These are phyloP conservation scores for Phylloporus scabripes DNA, from an alignment of 768 basidiomycete genomes.

Conservation along the genomic window DNA sequence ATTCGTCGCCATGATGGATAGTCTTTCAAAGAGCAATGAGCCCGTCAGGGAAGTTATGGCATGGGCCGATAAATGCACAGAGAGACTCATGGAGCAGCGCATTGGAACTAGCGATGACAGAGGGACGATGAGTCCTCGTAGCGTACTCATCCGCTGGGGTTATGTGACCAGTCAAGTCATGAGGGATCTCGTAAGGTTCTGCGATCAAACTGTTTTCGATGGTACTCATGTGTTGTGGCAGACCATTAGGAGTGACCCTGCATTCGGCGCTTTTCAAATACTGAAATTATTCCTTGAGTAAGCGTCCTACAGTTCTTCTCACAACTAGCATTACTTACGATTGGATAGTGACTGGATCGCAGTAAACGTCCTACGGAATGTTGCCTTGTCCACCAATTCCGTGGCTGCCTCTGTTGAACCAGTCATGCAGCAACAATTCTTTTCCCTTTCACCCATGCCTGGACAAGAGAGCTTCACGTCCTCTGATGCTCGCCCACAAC, in stretches of 20 bases:
- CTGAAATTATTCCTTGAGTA: conserved; percentile 87
- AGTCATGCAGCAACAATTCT: conserved; percentile 87
- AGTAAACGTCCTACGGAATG: conserved; percentile 79
- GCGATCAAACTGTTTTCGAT: background rate
- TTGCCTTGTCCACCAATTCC: conserved; percentile 85
- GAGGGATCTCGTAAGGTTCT: conserved; percentile 70
- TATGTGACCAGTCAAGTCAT: conserved; percentile 92
- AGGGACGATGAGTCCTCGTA: conserved; percentile 78
- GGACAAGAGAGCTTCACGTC: conserved; percentile 74
- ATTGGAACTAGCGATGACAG: conserved; percentile 61
- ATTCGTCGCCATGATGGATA: conserved; percentile 72
- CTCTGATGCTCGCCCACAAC: conserved; percentile 57
- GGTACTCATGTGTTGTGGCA: conserved; percentile 26
- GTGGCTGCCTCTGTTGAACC: conserved; percentile 90
- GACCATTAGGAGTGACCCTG: conserved; percentile 90
- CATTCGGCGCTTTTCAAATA: conserved; percentile 90
- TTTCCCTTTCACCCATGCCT: conserved; percentile 82
- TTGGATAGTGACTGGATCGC: conserved; percentile 82
- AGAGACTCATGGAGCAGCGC: conserved; percentile 72
- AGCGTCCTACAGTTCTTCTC: conserved; percentile 27
- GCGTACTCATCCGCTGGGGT: conserved; percentile 85
- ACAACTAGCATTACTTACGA: conserved; percentile 15
- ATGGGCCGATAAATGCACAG: conserved; percentile 90
- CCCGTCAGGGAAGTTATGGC: conserved; percentile 84
- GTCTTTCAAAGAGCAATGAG: conserved; percentile 63